Evolutionary conservation across 106 monocot species (phyloP), one percentile per base, ranked within the genome.

Genomic region (Alisma plantagoaquatica): DNA sequence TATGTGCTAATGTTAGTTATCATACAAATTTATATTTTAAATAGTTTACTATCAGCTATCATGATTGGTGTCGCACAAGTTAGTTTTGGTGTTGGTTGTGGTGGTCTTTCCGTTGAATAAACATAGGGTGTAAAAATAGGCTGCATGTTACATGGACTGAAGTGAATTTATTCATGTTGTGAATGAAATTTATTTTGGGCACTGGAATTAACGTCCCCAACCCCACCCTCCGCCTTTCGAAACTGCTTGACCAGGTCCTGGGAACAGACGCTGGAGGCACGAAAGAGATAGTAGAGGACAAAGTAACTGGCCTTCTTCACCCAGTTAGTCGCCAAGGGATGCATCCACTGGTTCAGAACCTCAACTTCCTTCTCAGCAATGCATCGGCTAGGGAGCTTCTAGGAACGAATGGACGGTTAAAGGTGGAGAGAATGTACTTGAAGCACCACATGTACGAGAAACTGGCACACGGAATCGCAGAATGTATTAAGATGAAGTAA

Each of bases 191-290:
- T n/a, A n/a, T n/a, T n/a, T n/a, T n/a, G n/a, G n/a, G n/a, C n/a
- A n/a, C n/a, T n/a, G n/a, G n/a, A n/a, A n/a, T n/a, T n/a, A n/a
- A n/a, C n/a, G n/a, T n/a, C n/a, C n/a, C n/a, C n/a, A n/a, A n/a
- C n/a, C n/a, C n/a, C n/a, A n/a, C n/a, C n/a, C n/a, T n/a, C n/a
- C n/a, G n/a, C n/a, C n/a, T n/a, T n/a, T n/a, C n/a, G n/a, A n/a
- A n/a, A n/a, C n/a, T n/a, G n/a, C n/a, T n/a, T n/a, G n/a, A n/a
- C 2, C 59, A 92, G 92, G 82, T 92, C 26, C 74, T 92, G 2
- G 92, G 92, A 66, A 92, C 92, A 15, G 76, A 92, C 63, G 92
- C 92, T 6, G 92, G 92, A 49, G 92, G 92, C 22, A 92, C 92
- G 0, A 59, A 11, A 51, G 92, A 92, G 67, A 86, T 92, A 18